A percentile compares a stretch with the other conserved stretches of the same genome.
phyloP scores from a whole-genome alignment of 441 rosid genomes.

The Mallotus repandus region DNA sequence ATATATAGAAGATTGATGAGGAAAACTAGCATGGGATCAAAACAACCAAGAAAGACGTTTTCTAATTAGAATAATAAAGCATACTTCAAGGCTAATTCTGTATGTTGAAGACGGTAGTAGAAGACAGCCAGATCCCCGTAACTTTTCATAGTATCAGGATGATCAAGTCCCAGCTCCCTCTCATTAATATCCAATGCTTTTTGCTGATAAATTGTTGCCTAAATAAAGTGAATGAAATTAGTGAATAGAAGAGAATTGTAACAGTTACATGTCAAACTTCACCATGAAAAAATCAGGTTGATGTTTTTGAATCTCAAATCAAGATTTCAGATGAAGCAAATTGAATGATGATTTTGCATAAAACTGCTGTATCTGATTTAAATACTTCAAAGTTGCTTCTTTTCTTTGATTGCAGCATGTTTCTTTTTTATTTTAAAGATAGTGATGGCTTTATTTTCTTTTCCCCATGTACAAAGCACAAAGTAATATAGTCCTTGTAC shows the following conservation, averaged over 20 bases:
- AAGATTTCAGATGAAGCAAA: not conserved
- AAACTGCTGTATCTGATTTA: slow-evolving; percentile 1
- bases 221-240: slow-evolving; percentile 37
- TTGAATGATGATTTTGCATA: not conserved
- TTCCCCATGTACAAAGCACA: not conserved
- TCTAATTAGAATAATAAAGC: slow-evolving; percentile 33
- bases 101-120: slow-evolving; percentile 71
- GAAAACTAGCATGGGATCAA: not conserved
- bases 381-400: not conserved
- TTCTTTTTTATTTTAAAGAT: not conserved
- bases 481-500: not conserved
- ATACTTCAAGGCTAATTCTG: slow-evolving; percentile 76
- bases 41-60: slow-evolving; percentile 5
- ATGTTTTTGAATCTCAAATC: not conserved
- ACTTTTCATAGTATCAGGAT: slow-evolving; percentile 84
- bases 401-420: not conserved
- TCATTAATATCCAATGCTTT: slow-evolving; percentile 93
- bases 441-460: not conserved
- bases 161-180: slow-evolving; percentile 93
- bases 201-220: slow-evolving; percentile 94
- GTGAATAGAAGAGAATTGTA: slow-evolving; percentile 23
- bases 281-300: not conserved
- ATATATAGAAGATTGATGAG: not conserved
- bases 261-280: slow-evolving; percentile 6
- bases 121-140: slow-evolving; percentile 70